These are phyloP conservation scores for Hypoxylon subgilvum DNA, from an alignment of 495 filamentous ascomycete genomes.

Conservation along the genomic window DNA sequence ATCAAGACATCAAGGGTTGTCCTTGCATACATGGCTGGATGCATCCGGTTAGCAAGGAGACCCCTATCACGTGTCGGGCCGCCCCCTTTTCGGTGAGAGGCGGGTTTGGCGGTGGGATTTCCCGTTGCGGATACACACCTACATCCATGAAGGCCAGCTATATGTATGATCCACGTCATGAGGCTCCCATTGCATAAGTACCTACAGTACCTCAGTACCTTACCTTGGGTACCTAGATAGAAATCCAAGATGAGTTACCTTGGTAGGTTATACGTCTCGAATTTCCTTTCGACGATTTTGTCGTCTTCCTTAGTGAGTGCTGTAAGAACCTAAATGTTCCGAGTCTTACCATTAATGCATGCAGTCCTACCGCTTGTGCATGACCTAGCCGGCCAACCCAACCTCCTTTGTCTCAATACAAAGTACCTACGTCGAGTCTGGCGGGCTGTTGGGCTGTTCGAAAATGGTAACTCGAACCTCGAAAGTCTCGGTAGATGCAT, in stretches of 20 bases:
- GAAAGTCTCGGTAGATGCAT: slow-evolving; percentile 2
- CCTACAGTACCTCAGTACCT: too few species aligned
- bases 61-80: slow-evolving; percentile 23
- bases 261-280: too few species aligned
- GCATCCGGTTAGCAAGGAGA: slow-evolving; percentile 17
- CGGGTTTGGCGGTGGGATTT: slow-evolving; percentile 11
- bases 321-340: too few species aligned
- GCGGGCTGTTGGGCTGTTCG: not conserved
- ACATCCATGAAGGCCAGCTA: too few species aligned
- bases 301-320: too few species aligned
- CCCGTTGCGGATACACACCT: slow-evolving; percentile 8
- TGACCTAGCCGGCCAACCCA: not conserved
- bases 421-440: not conserved
- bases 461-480: not conserved
- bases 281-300: too few species aligned
- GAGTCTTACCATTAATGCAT: not conserved
- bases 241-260: too few species aligned
- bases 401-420: slow-evolving; percentile 10
- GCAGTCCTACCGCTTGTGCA: not conserved
- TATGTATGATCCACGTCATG: slow-evolving; percentile 15
- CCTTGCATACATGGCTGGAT: slow-evolving; percentile 11
- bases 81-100: slow-evolving; percentile 22
- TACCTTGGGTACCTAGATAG: too few species aligned
- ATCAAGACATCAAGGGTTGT: slow-evolving; percentile 14
- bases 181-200: slow-evolving; percentile 20